These are phyloP conservation scores for Cladosporium sp. DNA, from an alignment of 2,329 filamentous ascomycete genomes.

Conservation along the genomic window DNA sequence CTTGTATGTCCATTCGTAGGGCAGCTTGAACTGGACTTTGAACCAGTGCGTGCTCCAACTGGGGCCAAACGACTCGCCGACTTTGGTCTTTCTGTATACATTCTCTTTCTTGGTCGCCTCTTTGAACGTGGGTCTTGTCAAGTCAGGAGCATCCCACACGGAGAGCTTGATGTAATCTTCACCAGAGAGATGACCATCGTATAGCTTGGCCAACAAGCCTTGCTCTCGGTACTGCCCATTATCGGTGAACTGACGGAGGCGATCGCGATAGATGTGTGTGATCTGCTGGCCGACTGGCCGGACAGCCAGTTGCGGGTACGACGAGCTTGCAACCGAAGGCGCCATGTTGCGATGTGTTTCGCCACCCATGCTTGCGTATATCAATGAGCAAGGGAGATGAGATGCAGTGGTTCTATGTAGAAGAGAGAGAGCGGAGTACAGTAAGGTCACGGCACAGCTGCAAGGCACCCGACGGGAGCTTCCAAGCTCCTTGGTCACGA, in stretches of 20 bases:
- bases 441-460: background rate
- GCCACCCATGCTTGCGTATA: conserved; percentile 40
- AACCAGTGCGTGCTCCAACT: conserved; percentile 99
- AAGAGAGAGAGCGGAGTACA: background rate
- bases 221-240: conserved; percentile 61
- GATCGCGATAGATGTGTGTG: conserved; percentile 78
- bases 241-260: conserved; percentile 78
- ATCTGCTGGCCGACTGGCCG: conserved; percentile 75
- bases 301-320: conserved; percentile 54
- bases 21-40: conserved; percentile 77
- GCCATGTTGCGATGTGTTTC: conserved; percentile 35
- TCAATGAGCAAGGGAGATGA: conserved; percentile 1
- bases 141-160: conserved; percentile 65
- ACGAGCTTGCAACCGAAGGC: conserved; percentile 28
- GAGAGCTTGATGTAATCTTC: conserved; percentile 78
- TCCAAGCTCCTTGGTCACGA: background rate
- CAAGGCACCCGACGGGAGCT: conserved; percentile 10
- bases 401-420: background rate
- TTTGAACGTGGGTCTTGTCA: conserved; percentile 79
- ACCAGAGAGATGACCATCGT: conserved; percentile 68
- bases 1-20: conserved; percentile 70
- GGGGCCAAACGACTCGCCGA: conserved; percentile 82
- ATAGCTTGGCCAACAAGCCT: conserved; percentile 64
- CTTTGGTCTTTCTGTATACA: conserved; percentile 70
- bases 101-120: conserved; percentile 69